Conservation (phyloP, 345 rosid species). For the Eucalyptus erythrocorys region DNA sequence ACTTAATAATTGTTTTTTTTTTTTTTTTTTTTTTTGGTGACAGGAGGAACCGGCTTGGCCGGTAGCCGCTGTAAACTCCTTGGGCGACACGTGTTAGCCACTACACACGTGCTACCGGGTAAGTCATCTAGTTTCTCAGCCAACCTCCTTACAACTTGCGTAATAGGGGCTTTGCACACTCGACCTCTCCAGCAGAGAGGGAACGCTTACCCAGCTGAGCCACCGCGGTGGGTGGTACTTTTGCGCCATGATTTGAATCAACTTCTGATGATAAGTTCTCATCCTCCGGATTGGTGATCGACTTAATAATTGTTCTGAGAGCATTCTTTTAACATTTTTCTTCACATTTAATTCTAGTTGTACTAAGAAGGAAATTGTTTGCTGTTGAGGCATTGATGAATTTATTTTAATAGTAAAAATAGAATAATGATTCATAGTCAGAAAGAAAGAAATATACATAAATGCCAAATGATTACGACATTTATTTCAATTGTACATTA, state of each 20-base stretch:
- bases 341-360: background rate
- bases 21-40: too few relatives aligned
- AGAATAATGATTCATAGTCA: background rate
- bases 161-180: too few relatives aligned
- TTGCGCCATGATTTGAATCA: too few relatives aligned
- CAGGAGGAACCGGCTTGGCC: too few relatives aligned
- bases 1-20: background rate
- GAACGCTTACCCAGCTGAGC: too few relatives aligned
- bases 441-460: background rate
- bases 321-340: background rate
- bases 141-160: too few relatives aligned
- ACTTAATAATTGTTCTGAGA: background rate
- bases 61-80: too few relatives aligned
- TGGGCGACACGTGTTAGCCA: too few relatives aligned
- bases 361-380: background rate
- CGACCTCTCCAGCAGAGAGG: too few relatives aligned
- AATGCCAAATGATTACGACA: background rate
- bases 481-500: background rate
- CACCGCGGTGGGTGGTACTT: too few relatives aligned
- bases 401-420: background rate
- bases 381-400: background rate
- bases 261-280: background rate
- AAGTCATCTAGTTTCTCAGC: too few relatives aligned
- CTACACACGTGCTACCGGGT: too few relatives aligned
- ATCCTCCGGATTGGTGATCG: background rate